phyloP scores from a whole-genome alignment of 1,284 basidiomycete genomes.

The Moesziomyces sp. region DNA sequence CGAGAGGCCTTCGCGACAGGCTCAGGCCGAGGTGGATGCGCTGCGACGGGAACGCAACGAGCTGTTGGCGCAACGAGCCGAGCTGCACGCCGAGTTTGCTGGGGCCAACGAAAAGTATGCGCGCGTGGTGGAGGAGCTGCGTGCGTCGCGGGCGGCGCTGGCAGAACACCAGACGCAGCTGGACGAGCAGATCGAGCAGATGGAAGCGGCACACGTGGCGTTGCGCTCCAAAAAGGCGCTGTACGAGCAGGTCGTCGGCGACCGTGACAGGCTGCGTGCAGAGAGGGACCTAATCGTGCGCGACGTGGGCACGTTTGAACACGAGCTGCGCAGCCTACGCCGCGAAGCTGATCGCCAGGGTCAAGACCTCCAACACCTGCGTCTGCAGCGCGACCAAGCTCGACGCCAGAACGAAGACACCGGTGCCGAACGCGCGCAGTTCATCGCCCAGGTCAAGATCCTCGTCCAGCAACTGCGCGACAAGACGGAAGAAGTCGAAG shows the following conservation, averaged over 20 bases:
- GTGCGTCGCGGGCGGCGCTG: conserved; percentile 27
- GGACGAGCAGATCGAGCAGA: conserved; percentile 54
- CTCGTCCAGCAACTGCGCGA: conserved; percentile 38
- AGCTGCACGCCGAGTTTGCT: conserved; percentile 42
- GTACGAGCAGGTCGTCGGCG: conserved; percentile 37
- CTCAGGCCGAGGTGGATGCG: conserved; percentile 34
- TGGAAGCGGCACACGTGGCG: conserved; percentile 47
- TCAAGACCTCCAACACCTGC: conserved; percentile 43
- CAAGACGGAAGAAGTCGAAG: conserved; percentile 27
- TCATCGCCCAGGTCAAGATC: conserved; percentile 27
- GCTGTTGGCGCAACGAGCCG: conserved; percentile 37
- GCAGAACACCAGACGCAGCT: conserved; percentile 51
- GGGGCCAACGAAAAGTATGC: conserved; percentile 43
- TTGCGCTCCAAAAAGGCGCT: conserved; percentile 37
- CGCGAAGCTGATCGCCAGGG: conserved; percentile 50
- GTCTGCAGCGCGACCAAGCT: conserved; percentile 31
- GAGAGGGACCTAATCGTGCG: conserved; percentile 48
- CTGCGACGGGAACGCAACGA: conserved; percentile 45
- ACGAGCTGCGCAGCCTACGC: conserved; percentile 38
- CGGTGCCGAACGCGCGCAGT: conserved; percentile 18
- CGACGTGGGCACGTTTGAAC: conserved; percentile 53
- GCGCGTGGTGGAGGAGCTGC: conserved; percentile 39
- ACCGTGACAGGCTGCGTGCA: conserved; percentile 42
- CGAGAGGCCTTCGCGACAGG: conserved; percentile 24
- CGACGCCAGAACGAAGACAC: conserved; percentile 18